Percentiles rank a stretch among this genome's conserved stretches.
phyloP scores from a whole-genome alignment of 805 yeast species.

The Suhomyces tanzawaensis region DNA sequence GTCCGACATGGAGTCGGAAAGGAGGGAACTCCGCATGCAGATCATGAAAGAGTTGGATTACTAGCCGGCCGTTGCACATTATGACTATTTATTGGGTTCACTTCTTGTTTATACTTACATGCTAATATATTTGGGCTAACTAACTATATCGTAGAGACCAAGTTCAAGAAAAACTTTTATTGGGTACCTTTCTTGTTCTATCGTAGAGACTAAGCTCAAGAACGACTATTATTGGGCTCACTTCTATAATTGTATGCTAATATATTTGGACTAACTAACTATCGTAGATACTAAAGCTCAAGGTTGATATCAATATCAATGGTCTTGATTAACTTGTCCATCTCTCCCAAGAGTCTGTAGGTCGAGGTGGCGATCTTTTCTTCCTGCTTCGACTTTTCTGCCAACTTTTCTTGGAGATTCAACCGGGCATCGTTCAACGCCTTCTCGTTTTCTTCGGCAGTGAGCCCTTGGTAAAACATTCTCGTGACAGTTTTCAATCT shows the following conservation, averaged over 20 bases:
- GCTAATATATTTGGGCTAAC: too few relatives aligned
- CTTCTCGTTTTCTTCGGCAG: constrained; percentile 56
- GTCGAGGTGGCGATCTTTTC: constrained; percentile 47
- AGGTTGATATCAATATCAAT: constrained; percentile 32
- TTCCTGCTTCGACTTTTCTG: constrained; percentile 46
- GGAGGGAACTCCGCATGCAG: constrained; percentile 38
- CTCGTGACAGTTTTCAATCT: constrained; percentile 86
- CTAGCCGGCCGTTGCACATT: neutral
- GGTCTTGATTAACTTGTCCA: constrained; percentile 49
- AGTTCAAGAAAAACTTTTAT: too few relatives aligned
- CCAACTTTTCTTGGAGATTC: constrained; percentile 37
- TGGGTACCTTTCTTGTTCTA: too few relatives aligned
- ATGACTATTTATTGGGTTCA: neutral
- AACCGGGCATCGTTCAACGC: constrained; percentile 54
- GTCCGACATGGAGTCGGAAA: constrained; percentile 25
- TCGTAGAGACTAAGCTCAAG: too few relatives aligned
- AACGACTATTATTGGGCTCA: too few relatives aligned
- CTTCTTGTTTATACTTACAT: constrained; percentile 4
- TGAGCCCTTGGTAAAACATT: constrained; percentile 65
- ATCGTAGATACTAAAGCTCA: neutral
- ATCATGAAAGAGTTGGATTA: constrained; percentile 32
- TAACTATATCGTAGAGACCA: too few relatives aligned
- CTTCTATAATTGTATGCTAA: too few relatives aligned
- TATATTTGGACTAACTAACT: too few relatives aligned
- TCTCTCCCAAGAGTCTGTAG: constrained; percentile 56